Percentiles rank a stretch among this genome's conserved stretches.
phyloP scores from a whole-genome alignment of 2,329 filamentous ascomycete species.

The Neopestalotiopsis sp. region DNA sequence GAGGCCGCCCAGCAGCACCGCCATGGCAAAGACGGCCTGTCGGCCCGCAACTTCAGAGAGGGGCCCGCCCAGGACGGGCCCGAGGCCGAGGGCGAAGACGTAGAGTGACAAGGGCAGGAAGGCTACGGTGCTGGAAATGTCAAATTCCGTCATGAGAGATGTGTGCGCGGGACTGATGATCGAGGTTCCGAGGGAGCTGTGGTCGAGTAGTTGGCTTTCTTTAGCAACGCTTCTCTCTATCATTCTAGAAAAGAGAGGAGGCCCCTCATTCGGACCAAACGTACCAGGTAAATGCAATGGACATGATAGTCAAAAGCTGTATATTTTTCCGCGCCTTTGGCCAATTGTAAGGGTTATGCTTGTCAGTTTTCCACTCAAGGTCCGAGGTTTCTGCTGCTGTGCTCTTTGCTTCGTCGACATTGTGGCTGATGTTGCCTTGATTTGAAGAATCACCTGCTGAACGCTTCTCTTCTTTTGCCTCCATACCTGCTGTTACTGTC shows the following conservation, averaged over 20 bases:
- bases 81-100: constrained; percentile 63
- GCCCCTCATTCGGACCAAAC: background rate
- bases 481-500: background rate
- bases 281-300: constrained; percentile 47
- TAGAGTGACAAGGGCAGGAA: constrained; percentile 66
- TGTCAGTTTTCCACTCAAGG: constrained; percentile 43
- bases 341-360: constrained; percentile 59
- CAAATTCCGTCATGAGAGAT: constrained; percentile 57
- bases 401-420: background rate
- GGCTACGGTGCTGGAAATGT: constrained; percentile 57
- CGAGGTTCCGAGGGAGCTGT: constrained; percentile 58
- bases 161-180: constrained; percentile 54
- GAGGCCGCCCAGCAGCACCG: constrained; percentile 52
- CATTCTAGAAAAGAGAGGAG: constrained; percentile 4
- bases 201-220: background rate
- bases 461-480: background rate
- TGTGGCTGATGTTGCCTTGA: background rate
- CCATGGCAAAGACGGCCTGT: constrained; percentile 53
- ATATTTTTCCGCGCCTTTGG: constrained; percentile 43
- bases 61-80: constrained; percentile 63
- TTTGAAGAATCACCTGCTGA: background rate
- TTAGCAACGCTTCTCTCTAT: background rate
- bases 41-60: constrained; percentile 64
- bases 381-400: background rate
- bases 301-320: constrained; percentile 42